Evolutionary conservation across 345 rosid species (phyloP).

Genomic region (Anacardium occidentale): DNA sequence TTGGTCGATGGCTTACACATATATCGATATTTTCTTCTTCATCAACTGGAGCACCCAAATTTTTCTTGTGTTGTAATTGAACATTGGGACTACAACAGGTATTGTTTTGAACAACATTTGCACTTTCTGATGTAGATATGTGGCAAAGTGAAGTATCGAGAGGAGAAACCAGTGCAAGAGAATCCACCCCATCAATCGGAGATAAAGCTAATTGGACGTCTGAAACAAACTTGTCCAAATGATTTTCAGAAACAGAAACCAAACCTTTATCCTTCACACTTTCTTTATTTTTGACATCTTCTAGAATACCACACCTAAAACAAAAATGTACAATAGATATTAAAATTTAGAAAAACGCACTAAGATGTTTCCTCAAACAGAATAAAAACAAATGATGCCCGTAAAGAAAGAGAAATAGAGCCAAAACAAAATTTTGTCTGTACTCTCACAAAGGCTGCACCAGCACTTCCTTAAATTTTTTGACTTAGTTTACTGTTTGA

Average conservation of each 20-base stretch:
- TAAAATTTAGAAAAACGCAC: background rate
- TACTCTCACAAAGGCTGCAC: background rate
- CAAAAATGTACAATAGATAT: slow-evolving; percentile 13
- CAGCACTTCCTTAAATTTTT: background rate
- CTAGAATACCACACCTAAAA: slow-evolving; percentile 42
- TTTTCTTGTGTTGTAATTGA: slow-evolving; percentile 36
- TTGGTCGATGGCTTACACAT: slow-evolving; percentile 40
- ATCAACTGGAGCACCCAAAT: slow-evolving; percentile 30
- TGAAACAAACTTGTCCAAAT: slow-evolving; percentile 34
- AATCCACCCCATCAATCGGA: slow-evolving; percentile 49
- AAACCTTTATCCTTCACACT: slow-evolving; percentile 26
- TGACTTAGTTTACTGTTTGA: background rate
- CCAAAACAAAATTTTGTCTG: background rate
- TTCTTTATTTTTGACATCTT: slow-evolving; percentile 34
- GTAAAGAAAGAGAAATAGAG: background rate
- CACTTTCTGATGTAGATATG: slow-evolving; percentile 63
- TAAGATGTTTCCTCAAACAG: background rate
- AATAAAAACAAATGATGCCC: background rate
- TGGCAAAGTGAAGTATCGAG: slow-evolving; percentile 39
- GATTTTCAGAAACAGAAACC: slow-evolving; percentile 36
- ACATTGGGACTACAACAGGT: slow-evolving; percentile 45
- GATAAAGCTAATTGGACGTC: slow-evolving; percentile 34
- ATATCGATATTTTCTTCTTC: slow-evolving; percentile 47
- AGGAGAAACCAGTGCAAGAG: slow-evolving; percentile 50
- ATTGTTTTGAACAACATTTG: slow-evolving; percentile 45